Evolutionary conservation across 345 rosid species (phyloP).

Genomic region (Hibiscus mutabilis): DNA sequence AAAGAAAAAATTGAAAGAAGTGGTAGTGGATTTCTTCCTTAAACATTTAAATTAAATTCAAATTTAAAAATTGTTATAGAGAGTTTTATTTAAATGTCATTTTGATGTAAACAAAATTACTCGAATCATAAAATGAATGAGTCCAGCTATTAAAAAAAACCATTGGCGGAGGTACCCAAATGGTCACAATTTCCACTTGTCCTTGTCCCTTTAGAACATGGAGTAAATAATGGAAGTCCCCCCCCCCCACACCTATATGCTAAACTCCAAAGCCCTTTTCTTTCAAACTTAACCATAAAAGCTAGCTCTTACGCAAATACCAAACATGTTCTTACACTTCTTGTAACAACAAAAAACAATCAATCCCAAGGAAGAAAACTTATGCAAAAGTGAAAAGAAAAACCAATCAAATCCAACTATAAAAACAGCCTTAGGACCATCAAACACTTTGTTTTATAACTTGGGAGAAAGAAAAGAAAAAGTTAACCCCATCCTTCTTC

Average conservation of each 20-base stretch:
- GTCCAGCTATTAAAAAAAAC: no score
- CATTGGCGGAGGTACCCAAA: not conserved
- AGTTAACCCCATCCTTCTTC: not conserved
- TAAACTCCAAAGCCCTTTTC: not conserved
- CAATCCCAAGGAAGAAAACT: not conserved
- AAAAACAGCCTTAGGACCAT: no score
- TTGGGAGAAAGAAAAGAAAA: no score
- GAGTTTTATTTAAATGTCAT: no score
- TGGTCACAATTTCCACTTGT: conserved; percentile 36
- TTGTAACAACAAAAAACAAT: conserved; percentile 9
- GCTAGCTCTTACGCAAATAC: conserved; percentile 24
- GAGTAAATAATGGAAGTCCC: conserved; percentile 48
- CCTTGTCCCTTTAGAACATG: conserved; percentile 58
- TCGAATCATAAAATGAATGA: no score
- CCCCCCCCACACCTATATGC: conserved; percentile 8
- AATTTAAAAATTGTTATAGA: no score
- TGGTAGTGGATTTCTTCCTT: no score
- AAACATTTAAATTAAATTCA: no score
- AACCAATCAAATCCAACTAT: conserved; percentile 5
- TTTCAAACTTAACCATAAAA: conserved; percentile 28
- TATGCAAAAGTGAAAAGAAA: not conserved
- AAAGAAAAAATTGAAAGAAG: no score
- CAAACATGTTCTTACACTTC: conserved; percentile 6
- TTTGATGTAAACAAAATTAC: no score
- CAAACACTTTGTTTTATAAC: no score